phyloP scores from a whole-genome alignment of 805 yeast species.

The Monosporozyma unispora region DNA sequence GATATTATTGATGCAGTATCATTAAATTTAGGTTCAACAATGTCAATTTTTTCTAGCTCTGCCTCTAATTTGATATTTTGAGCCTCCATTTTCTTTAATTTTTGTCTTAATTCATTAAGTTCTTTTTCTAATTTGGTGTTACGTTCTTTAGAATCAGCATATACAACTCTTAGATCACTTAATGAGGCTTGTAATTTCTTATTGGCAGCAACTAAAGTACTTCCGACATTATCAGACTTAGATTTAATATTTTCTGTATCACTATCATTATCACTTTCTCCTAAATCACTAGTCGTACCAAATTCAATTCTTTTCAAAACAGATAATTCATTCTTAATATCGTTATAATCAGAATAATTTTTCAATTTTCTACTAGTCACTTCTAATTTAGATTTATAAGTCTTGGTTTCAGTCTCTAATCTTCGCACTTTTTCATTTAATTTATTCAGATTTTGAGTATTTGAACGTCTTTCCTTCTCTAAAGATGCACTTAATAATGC shows the following conservation, averaged over 20 bases:
- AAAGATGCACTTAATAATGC: constrained; percentile 32
- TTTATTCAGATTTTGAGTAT: constrained; percentile 11
- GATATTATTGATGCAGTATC: constrained; percentile 62
- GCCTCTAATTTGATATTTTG: constrained; percentile 59
- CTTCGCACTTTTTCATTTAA: constrained; percentile 31
- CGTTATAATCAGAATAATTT: constrained; percentile 63
- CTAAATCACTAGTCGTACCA: constrained; percentile 40
- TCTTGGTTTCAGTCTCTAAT: constrained; percentile 38
- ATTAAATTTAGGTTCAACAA: constrained; percentile 30
- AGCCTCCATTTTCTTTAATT: constrained; percentile 35
- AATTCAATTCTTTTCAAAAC: constrained; percentile 69
- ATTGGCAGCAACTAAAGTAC: constrained; percentile 59
- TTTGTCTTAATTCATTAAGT: constrained; percentile 29
- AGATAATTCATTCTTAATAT: constrained; percentile 65
- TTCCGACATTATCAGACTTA: constrained; percentile 34
- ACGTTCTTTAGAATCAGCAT: constrained; percentile 37
- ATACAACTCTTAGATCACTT: constrained; percentile 54
- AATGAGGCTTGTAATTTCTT: constrained; percentile 64
- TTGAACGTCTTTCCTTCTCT: constrained; percentile 21
- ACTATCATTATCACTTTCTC: constrained; percentile 22
- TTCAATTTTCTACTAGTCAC: constrained; percentile 41
- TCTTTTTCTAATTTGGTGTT: constrained; percentile 35
- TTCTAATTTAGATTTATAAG: constrained; percentile 42
- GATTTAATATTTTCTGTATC: constrained; percentile 23
- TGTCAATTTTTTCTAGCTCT: constrained; percentile 57